A percentile compares a stretch with the other conserved stretches of the same genome.
Conservation (phyloP, 2,329 filamentous ascomycete species). For the Ophiognomonia clavigignenti-juglandacearum region DNA sequence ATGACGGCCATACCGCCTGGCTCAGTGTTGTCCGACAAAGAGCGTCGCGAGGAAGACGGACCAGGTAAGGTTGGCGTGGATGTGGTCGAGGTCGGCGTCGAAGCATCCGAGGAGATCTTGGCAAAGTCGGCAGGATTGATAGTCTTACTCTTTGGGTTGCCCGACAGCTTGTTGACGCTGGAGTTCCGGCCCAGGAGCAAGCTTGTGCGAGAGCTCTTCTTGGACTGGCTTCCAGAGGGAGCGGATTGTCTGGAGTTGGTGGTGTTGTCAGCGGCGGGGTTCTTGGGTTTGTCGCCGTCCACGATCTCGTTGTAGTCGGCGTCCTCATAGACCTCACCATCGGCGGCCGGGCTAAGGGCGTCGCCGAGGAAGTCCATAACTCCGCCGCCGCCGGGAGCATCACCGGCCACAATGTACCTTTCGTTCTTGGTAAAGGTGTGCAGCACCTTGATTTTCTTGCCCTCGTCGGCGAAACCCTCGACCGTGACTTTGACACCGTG, state of each 20-base stretch:
- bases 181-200: constrained; percentile 13
- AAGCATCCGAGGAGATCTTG: constrained; percentile 4
- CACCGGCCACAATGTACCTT: constrained; percentile 60
- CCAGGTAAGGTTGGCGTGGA: constrained; percentile 12
- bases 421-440: constrained; percentile 76
- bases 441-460: constrained; percentile 76
- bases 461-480: constrained; percentile 83
- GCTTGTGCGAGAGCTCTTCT: constrained; percentile 17
- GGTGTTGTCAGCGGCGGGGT: constrained; percentile 18
- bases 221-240: constrained; percentile 20
- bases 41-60: constrained; percentile 10
- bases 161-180: constrained; percentile 14
- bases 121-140: constrained; percentile 20
- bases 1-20: constrained; percentile 69
- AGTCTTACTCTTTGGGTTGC: constrained; percentile 23
- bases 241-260: constrained; percentile 19
- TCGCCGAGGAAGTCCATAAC: constrained; percentile 49
- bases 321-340: constrained; percentile 32
- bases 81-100: constrained; percentile 12
- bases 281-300: not conserved
- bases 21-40: constrained; percentile 30
- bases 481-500: constrained; percentile 84
- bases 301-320: constrained; percentile 18
- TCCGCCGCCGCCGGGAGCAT: constrained; percentile 43
- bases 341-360: constrained; percentile 22